These are phyloP conservation scores for Populus pruinosa DNA, from an alignment of 345 rosid species.

Conservation along the genomic window DNA sequence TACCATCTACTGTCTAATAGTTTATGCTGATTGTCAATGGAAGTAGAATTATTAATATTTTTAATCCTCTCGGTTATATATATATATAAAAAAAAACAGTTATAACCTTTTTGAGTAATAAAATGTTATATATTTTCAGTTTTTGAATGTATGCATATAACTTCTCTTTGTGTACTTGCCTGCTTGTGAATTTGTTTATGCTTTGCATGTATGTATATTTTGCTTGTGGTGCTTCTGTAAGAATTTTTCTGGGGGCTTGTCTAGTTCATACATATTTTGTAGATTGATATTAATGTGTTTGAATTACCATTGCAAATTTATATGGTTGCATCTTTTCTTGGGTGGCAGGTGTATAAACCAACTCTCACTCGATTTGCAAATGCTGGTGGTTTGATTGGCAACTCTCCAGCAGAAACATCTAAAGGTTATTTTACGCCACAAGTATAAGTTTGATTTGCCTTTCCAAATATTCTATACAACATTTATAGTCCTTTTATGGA, in stretches of 20 bases:
- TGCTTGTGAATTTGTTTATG: no score
- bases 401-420: constrained; percentile 71
- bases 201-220: no score
- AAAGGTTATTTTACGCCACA: constrained; percentile 49
- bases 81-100: neutral
- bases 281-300: neutral
- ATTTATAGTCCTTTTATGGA: neutral
- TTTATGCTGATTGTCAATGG: constrained; percentile 1
- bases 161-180: no score
- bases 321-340: constrained; percentile 12
- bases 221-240: no score
- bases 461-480: constrained; percentile 4
- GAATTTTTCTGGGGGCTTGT: neutral
- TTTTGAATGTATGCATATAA: neutral
- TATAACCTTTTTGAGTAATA: neutral
- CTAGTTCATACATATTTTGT: neutral
- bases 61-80: no score
- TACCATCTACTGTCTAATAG: neutral
- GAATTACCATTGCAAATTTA: neutral
- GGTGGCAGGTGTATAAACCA: constrained; percentile 78
- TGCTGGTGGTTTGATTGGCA: constrained; percentile 70
- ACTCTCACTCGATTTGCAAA: constrained; percentile 58
- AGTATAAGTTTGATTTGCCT: neutral
- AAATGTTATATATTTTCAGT: neutral
- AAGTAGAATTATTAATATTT: neutral